A percentile compares a stretch with the other conserved stretches of the same genome.
Conservation (phyloP, 2,329 filamentous ascomycete species). For the Cadophora gregata region DNA sequence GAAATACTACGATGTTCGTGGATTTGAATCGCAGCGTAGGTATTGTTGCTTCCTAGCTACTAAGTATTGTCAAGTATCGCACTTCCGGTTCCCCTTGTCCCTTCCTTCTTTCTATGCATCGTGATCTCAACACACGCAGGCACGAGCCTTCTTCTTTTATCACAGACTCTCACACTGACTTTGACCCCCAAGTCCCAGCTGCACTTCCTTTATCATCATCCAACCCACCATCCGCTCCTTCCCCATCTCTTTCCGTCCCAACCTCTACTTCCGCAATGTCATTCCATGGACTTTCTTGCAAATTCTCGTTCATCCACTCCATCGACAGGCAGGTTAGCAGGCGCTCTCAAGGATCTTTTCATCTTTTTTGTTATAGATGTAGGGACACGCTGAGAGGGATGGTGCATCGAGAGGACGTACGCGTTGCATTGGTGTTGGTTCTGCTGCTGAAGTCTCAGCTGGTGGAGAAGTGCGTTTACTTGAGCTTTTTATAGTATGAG, state of each 20-base stretch:
- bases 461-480: no score
- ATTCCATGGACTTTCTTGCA: slow-evolving; percentile 17
- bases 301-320: slow-evolving; percentile 19
- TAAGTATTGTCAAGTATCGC: no score
- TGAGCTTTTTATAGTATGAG: not conserved
- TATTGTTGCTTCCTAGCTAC: not conserved
- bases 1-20: no score
- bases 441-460: not conserved
- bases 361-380: not conserved
- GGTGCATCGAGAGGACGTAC: not conserved
- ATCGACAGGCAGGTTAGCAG: not conserved
- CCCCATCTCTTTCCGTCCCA: not conserved
- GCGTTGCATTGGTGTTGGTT: not conserved
- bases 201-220: not conserved
- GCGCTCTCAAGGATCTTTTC: not conserved
- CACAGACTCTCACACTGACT: not conserved
- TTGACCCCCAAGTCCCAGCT: slow-evolving; percentile 1
- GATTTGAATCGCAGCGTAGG: no score
- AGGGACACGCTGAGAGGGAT: not conserved
- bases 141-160: not conserved
- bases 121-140: not conserved
- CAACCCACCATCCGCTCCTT: not conserved
- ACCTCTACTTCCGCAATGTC: slow-evolving; percentile 1
- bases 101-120: not conserved
- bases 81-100: not conserved